Evolutionary conservation across 176 grass and related monocot species (phyloP).

Genomic region (Panicum miliaceum): DNA sequence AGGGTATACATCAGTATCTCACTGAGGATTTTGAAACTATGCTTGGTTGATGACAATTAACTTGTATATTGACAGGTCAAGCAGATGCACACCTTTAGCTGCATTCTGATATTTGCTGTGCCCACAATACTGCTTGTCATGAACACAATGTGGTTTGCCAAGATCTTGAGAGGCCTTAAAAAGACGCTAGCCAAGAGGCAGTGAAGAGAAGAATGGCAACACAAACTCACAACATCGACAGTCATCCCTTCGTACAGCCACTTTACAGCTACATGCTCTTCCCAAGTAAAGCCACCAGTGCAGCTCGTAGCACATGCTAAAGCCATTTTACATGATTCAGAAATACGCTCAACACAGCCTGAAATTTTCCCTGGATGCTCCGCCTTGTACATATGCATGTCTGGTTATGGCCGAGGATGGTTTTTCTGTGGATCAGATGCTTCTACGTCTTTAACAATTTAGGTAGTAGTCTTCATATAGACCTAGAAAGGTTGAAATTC

Average conservation of each 20-base stretch:
- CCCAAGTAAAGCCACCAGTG: constrained; percentile 32
- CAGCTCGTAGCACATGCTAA: constrained; percentile 30
- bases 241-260: constrained; percentile 34
- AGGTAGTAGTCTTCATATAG: constrained; percentile 6
- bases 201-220: constrained; percentile 57
- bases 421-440: constrained; percentile 29
- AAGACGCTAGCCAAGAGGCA: constrained; percentile 89
- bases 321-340: constrained; percentile 48
- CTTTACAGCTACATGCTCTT: constrained; percentile 33
- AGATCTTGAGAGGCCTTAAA: constrained; percentile 93
- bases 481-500: constrained; percentile 21
- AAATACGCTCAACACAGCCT: constrained; percentile 8
- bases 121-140: constrained; percentile 75
- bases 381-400: constrained; percentile 49
- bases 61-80: constrained; percentile 57
- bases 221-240: constrained; percentile 31
- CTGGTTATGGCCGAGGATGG: constrained; percentile 36
- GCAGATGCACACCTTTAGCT: constrained; percentile 69
- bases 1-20: constrained; percentile 20
- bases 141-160: constrained; percentile 94
- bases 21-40: constrained; percentile 27
- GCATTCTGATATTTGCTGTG: constrained; percentile 71
- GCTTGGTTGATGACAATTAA: constrained; percentile 39
- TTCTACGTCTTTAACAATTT: constrained; percentile 17
- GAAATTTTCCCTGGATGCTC: constrained; percentile 37